These are phyloP conservation scores for Phytopythium delawarense DNA, from an alignment of 352 stramenopile species.

Conservation along the genomic window DNA sequence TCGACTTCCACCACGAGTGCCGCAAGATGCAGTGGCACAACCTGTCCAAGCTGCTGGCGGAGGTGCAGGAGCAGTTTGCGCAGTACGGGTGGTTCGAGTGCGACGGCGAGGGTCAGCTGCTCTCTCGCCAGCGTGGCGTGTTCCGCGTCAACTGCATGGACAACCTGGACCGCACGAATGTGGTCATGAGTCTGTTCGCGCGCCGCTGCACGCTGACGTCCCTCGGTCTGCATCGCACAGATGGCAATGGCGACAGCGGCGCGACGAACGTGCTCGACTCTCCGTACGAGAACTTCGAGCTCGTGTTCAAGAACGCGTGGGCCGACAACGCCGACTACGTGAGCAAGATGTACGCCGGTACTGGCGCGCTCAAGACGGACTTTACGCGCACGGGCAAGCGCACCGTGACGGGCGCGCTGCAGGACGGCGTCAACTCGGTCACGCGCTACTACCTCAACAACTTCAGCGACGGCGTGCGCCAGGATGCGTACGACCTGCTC, in stretches of 20 bases:
- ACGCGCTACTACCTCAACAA: slow-evolving; percentile 96
- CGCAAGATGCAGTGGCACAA: slow-evolving; percentile 92
- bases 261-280: slow-evolving; percentile 39
- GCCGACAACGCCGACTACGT: slow-evolving; percentile 96
- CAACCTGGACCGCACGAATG: slow-evolving; percentile 96
- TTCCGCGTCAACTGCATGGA: slow-evolving; percentile 98
- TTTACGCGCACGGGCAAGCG: slow-evolving; percentile 94
- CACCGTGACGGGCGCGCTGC: slow-evolving; percentile 84
- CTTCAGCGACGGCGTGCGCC: slow-evolving; percentile 90
- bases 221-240: slow-evolving; percentile 36
- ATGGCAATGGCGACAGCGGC: slow-evolving; percentile 12
- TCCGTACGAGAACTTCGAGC: slow-evolving; percentile 57
- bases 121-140: slow-evolving; percentile 87
- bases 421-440: slow-evolving; percentile 94
- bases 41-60: slow-evolving; percentile 82
- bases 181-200: slow-evolving; percentile 95
- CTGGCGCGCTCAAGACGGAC: slow-evolving; percentile 92
- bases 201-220: slow-evolving; percentile 78
- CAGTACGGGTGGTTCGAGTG: slow-evolving; percentile 73
- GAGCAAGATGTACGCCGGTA: slow-evolving; percentile 91
- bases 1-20: slow-evolving; percentile 97
- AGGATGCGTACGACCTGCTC: slow-evolving; percentile 93
- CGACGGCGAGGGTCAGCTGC: slow-evolving; percentile 45
- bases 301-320: slow-evolving; percentile 89
- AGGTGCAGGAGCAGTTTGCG: slow-evolving; percentile 63